These are phyloP conservation scores for Saitozyma podzolica DNA, from an alignment of 768 basidiomycete genomes.

Conservation along the genomic window DNA sequence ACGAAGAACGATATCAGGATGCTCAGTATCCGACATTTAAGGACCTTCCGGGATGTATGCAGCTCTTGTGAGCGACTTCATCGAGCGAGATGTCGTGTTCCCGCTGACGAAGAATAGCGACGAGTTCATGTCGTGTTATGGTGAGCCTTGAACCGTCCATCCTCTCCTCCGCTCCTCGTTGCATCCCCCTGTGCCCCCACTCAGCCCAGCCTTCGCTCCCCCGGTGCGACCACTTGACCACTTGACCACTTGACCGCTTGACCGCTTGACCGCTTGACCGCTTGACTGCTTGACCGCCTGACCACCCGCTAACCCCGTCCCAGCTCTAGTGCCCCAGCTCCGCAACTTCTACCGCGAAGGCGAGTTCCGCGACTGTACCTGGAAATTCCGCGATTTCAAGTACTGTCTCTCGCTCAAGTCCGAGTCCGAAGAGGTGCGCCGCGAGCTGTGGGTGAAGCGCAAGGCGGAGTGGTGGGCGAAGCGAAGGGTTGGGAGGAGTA, in stretches of 20 bases:
- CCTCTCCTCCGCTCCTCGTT: too few species aligned
- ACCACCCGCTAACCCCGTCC: too few species aligned
- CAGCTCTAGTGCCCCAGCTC: conserved; percentile 77
- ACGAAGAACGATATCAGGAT: conserved; percentile 49
- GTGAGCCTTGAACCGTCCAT: neutral
- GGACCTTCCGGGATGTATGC: conserved; percentile 80
- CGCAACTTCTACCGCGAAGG: conserved; percentile 87
- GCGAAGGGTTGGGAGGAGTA: conserved; percentile 71
- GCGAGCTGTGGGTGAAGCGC: conserved; percentile 79
- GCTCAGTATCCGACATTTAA: conserved; percentile 65
- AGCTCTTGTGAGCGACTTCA: conserved; percentile 53
- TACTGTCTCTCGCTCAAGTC: conserved; percentile 85
- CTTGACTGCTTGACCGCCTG: too few species aligned
- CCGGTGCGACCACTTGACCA: too few species aligned
- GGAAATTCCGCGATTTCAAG: conserved; percentile 88
- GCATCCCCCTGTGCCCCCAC: too few species aligned
- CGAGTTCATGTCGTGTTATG: conserved; percentile 53
- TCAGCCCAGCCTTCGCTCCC: too few species aligned
- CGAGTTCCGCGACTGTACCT: conserved; percentile 65
- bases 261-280: too few species aligned
- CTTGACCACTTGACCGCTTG: too few species aligned
- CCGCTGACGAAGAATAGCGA: conserved; percentile 45
- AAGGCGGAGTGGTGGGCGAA: conserved; percentile 95
- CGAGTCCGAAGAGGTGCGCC: conserved; percentile 71
- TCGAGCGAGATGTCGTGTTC: conserved; percentile 17